Conservation (phyloP, 1,139 yeast species). For the Pneumocystis murina region DNA sequence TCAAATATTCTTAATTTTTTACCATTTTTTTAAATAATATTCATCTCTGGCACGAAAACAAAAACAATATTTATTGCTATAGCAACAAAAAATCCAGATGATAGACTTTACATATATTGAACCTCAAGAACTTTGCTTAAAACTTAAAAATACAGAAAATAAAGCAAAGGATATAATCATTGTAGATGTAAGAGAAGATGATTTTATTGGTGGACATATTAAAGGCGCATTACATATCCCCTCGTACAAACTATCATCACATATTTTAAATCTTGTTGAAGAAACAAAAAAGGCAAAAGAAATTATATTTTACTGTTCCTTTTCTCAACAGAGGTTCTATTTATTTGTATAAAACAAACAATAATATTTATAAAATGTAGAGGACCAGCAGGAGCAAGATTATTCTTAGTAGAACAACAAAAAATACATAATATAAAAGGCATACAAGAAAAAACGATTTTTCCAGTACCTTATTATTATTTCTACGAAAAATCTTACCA, state of each 20-base stretch:
- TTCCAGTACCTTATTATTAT: neutral
- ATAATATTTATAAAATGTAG: constrained; percentile 54
- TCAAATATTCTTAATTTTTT: neutral
- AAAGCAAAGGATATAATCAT: constrained; percentile 31
- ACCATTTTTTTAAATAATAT: neutral
- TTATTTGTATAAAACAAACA: constrained; percentile 39
- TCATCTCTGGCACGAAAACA: neutral
- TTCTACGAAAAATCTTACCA: neutral
- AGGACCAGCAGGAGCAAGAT: constrained; percentile 73
- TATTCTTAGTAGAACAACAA: constrained; percentile 25
- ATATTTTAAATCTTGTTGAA: constrained; percentile 29
- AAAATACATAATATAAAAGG: constrained; percentile 28
- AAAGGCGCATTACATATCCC: constrained; percentile 48
- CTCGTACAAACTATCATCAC: constrained; percentile 33
- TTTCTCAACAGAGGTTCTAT: constrained; percentile 32
- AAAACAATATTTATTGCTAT: neutral
- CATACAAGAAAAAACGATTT: neutral
- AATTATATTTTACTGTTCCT: neutral
- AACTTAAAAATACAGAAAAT: neutral
- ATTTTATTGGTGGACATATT: constrained; percentile 65
- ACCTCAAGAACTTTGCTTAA: neutral
- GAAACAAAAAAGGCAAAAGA: neutral
- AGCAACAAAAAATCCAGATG: neutral
- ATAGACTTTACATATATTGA: neutral
- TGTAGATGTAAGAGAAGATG: constrained; percentile 79